phyloP scores from a whole-genome alignment of 192 early-diverging fungal species.

The Backusella liffmaniae region DNA sequence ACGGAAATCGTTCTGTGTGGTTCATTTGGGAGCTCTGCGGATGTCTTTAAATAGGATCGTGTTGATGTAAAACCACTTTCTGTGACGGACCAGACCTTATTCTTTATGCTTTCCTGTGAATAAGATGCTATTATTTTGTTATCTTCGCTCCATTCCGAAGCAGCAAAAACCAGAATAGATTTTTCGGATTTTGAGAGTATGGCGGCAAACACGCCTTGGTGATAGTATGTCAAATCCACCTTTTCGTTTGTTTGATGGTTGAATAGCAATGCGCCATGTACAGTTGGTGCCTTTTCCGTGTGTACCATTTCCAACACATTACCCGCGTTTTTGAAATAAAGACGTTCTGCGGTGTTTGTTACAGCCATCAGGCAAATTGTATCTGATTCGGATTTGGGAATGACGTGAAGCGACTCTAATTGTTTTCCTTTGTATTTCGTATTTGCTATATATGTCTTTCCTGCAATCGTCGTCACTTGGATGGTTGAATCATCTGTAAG shows the following conservation, averaged over 20 bases:
- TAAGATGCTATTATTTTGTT: neutral
- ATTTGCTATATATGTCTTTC: neutral
- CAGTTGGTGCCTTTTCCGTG: neutral
- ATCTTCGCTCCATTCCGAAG: neutral
- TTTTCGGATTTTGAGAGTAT: slow-evolving; percentile 1
- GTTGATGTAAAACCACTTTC: neutral
- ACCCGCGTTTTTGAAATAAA: neutral
- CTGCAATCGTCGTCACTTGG: neutral
- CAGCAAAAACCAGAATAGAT: neutral
- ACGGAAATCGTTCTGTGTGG: neutral
- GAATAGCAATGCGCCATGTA: neutral
- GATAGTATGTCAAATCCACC: neutral
- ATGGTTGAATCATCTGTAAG: neutral
- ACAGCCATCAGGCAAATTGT: slow-evolving; percentile 9
- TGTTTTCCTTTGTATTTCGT: neutral
- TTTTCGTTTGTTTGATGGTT: neutral
- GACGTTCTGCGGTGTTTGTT: neutral
- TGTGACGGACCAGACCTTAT: slow-evolving; percentile 1
- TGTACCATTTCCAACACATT: neutral
- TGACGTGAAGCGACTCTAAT: neutral
- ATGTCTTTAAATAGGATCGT: neutral
- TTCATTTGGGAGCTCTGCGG: neutral
- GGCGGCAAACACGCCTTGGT: neutral
- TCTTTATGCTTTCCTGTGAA: neutral
- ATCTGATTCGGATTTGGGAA: neutral